Conservation (phyloP, 2,329 filamentous ascomycete genomes). For the Sordariomycetes sp. region DNA sequence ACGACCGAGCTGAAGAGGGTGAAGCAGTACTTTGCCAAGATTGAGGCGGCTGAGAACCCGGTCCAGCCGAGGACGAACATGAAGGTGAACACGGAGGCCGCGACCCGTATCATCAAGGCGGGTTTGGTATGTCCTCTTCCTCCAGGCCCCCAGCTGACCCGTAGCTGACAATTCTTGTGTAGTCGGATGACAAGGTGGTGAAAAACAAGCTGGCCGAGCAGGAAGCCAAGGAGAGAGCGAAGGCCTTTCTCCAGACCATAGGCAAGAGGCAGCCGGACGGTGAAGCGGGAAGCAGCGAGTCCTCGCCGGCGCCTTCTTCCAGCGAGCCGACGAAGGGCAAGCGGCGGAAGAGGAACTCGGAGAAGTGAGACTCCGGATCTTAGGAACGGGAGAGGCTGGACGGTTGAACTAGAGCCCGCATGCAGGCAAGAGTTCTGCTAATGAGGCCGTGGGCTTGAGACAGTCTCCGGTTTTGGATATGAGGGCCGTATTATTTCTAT, state of each 20-base stretch:
- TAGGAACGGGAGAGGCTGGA: not conserved
- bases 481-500: not conserved
- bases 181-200: constrained; percentile 38
- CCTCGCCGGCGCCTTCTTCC: not conserved
- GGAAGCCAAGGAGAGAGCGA: constrained; percentile 41
- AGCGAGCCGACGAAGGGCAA: constrained; percentile 18
- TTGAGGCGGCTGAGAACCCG: constrained; percentile 60
- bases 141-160: not conserved
- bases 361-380: not conserved
- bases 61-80: constrained; percentile 33
- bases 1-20: constrained; percentile 67
- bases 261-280: constrained; percentile 11
- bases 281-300: not conserved
- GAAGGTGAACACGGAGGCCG: constrained; percentile 61
- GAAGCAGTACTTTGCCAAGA: constrained; percentile 86
- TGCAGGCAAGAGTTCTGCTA: not conserved
- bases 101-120: constrained; percentile 68
- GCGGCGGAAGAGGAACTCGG: constrained; percentile 3
- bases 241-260: constrained; percentile 32
- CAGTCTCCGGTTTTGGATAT: not conserved
- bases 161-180: not conserved
- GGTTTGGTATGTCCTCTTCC: constrained; percentile 45
- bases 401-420: not conserved
- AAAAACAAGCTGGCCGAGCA: constrained; percentile 39
- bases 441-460: not conserved